Conservation (phyloP, 768 basidiomycete species). For the Suillus lakei region DNA sequence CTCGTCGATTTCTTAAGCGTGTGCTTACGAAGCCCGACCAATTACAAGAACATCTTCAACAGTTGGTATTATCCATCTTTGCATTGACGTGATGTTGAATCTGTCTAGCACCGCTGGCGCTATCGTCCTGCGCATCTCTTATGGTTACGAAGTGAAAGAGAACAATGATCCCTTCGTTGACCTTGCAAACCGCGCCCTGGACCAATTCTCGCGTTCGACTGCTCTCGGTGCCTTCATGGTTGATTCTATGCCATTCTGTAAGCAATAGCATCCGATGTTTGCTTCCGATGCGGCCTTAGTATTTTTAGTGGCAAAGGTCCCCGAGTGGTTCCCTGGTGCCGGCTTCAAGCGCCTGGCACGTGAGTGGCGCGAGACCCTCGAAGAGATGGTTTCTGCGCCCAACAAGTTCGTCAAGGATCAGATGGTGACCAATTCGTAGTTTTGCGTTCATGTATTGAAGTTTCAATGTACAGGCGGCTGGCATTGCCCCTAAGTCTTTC, state of each 20-base stretch:
- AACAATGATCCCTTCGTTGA: constrained; percentile 52
- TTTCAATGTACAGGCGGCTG: constrained; percentile 49
- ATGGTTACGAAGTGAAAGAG: constrained; percentile 55
- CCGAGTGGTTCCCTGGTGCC: constrained; percentile 61
- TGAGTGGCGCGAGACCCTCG: no score
- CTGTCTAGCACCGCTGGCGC: constrained; percentile 49
- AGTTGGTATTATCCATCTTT: constrained; percentile 28
- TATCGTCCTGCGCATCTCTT: constrained; percentile 55
- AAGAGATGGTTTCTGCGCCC: no score
- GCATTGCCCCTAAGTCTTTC: constrained; percentile 54
- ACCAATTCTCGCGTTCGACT: constrained; percentile 54
- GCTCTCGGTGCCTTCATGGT: constrained; percentile 55
- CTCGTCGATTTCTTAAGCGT: constrained; percentile 45
- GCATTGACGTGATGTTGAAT: constrained; percentile 2
- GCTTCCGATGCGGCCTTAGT: constrained; percentile 4
- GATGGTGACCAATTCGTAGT: no score
- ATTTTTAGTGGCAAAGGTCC: constrained; percentile 45
- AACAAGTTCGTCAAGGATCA: no score
- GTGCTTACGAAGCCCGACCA: constrained; percentile 41
- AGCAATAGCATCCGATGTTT: constrained; percentile 5
- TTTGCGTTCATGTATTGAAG: no score
- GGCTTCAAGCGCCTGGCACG: no score
- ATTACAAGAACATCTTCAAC: constrained; percentile 43
- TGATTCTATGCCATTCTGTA: constrained; percentile 51
- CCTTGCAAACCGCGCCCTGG: constrained; percentile 55